Base-by-base conservation (phyloP, 345 rosid genomes). In the Hibiscus tridactylites region DNA sequence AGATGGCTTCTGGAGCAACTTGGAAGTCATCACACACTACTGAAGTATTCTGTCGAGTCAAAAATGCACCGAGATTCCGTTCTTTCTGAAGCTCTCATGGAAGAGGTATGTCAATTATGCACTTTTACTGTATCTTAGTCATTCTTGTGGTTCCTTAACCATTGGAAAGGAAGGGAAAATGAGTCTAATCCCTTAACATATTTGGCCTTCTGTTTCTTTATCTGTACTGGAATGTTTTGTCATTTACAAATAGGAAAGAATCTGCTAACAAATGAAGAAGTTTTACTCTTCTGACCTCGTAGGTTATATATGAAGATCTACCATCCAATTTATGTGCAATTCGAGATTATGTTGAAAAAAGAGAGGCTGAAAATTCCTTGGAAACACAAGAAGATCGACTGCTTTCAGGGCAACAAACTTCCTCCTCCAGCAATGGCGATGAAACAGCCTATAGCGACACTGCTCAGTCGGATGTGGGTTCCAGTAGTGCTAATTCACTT, bases 291-390 rank as follows among this genome's bases (percentile, higher is more conserved):
- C 10, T 47, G 9, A 56, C 65, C 71, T 73, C 68, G 33, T 76
- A 94, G 98, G 97, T 94, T 77, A 89, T 94, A 68, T 94, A 94
- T 71, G 96, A 94, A 84, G 97, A 94, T 83, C 97, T 94, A 54
- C 99, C 97, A 12, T 91, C 99, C 70, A 94, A 94, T 71, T 80
- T 94, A 73, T 86, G 93, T 70, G 96, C 97, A 35, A 89, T 94
- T 73, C 91, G 97, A 67, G 97, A 95, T 77, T 89, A 88, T 85
- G 85, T 91, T 9, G 99, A 95, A 82, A 84, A 82, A 70, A 83
- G 70, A 75, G 83, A 71, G 13, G 77, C 71, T 65, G 62, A 76
- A 65, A 72, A 71, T 71, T 79, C 90, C 12, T 71, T 46, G 15
- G 90, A 86, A 76, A 47, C 84, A 39, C 79, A 74, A 71, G 82